These are phyloP conservation scores for Paraphoma chrysanthemicola DNA, from an alignment of 2,329 filamentous ascomycete species.

Conservation along the genomic window DNA sequence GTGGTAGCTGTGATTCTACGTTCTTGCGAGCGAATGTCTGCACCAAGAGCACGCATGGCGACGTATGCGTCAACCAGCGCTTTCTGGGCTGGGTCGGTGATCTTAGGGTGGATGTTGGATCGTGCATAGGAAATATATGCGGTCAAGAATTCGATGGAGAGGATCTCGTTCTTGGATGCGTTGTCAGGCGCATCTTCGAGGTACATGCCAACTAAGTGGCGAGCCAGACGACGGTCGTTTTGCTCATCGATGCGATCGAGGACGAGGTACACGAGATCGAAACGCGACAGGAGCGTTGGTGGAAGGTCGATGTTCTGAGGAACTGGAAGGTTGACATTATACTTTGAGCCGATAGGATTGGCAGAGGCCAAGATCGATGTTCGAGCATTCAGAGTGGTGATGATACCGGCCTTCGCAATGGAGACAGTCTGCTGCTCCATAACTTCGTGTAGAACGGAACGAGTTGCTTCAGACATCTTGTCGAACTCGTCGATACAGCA, in stretches of 20 bases:
- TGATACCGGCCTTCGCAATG: conserved; percentile 79
- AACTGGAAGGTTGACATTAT: conserved; percentile 93
- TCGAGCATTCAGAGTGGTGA: conserved; percentile 89
- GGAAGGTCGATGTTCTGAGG: conserved; percentile 98
- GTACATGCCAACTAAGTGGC: conserved; percentile 95
- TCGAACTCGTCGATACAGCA: conserved; percentile 84
- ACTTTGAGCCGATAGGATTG: conserved; percentile 97
- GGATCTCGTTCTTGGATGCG: conserved; percentile 77
- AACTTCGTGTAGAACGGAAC: conserved; percentile 78
- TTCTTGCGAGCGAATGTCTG: conserved; percentile 75
- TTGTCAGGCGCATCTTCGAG: conserved; percentile 93
- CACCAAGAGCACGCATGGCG: conserved; percentile 89
- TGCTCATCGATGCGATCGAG: conserved; percentile 93
- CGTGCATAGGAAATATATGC: conserved; percentile 97
- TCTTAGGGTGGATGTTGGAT: conserved; percentile 79
- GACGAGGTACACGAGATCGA: conserved; percentile 96
- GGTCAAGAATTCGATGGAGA: conserved; percentile 90
- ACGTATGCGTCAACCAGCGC: conserved; percentile 89
- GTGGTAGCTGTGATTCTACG: conserved; percentile 98
- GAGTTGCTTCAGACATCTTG: conserved; percentile 78
- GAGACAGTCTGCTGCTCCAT: conserved; percentile 84
- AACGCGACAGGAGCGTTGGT: conserved; percentile 91
- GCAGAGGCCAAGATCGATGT: conserved; percentile 96
- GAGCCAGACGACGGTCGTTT: conserved; percentile 84
- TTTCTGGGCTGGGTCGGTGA: conserved; percentile 80